phyloP scores from a whole-genome alignment of 768 basidiomycete species.

The Plicaturopsis crispa region DNA sequence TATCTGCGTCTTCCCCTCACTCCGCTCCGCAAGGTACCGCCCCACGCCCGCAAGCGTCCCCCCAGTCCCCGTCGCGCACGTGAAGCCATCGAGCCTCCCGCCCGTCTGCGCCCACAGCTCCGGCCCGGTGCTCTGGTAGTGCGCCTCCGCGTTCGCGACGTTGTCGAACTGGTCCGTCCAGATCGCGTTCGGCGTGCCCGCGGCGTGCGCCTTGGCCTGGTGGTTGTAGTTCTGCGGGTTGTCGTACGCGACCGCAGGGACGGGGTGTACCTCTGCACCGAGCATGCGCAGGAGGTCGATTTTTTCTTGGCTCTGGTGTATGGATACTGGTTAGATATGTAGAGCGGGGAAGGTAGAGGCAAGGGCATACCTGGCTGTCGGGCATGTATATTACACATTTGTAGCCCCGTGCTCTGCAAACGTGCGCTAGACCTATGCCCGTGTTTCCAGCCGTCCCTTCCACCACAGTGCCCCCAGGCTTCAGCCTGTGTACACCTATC shows the following conservation, averaged over 20 bases:
- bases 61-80: constrained; percentile 92
- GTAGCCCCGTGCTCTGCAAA: constrained; percentile 89
- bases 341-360: not conserved
- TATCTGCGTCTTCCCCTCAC: constrained; percentile 67
- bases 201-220: constrained; percentile 87
- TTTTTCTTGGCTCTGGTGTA: constrained; percentile 88
- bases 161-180: constrained; percentile 99
- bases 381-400: constrained; percentile 99
- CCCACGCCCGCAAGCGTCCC: constrained; percentile 92
- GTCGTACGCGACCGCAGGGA: constrained; percentile 94
- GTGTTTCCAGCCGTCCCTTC: constrained; percentile 99
- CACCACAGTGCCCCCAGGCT: constrained; percentile 92
- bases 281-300: constrained; percentile 96
- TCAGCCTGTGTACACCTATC: constrained; percentile 39
- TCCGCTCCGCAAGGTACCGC: constrained; percentile 77
- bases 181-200: constrained; percentile 65
- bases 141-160: constrained; percentile 80
- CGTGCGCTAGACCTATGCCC: constrained; percentile 92
- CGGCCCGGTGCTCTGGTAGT: constrained; percentile 88
- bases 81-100: constrained; percentile 81
- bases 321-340: constrained; percentile 2
- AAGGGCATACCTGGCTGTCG: constrained; percentile 61
- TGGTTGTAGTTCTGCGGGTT: constrained; percentile 97
- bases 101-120: constrained; percentile 92
- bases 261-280: constrained; percentile 93